A percentile compares a stretch with the other conserved stretches of the same genome.
phyloP scores from a whole-genome alignment of 2,329 filamentous ascomycete genomes.

The Aspergillus sp. region DNA sequence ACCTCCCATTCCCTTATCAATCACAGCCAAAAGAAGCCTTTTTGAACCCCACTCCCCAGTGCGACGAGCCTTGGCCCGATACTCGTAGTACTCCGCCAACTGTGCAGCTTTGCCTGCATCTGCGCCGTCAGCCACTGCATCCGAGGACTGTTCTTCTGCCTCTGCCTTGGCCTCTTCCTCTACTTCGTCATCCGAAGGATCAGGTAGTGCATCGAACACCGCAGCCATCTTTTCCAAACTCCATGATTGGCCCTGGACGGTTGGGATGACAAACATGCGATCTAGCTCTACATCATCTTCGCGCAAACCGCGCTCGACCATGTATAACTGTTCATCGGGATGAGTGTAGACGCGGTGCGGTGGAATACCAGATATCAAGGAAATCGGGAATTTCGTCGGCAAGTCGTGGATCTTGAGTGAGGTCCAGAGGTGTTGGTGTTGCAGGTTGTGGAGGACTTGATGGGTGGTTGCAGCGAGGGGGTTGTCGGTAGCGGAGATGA shows the following conservation, averaged over 20 bases:
- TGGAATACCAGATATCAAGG: slow-evolving; percentile 61
- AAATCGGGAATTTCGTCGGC: slow-evolving; percentile 29
- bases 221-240: slow-evolving; percentile 55
- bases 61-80: slow-evolving; percentile 22
- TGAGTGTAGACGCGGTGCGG: slow-evolving; percentile 62
- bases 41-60: slow-evolving; percentile 50
- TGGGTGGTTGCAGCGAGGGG: slow-evolving; percentile 49
- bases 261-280: slow-evolving; percentile 61
- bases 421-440: slow-evolving; percentile 63
- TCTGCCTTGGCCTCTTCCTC: slow-evolving; percentile 10
- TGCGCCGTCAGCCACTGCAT: slow-evolving; percentile 7
- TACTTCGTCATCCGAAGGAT: slow-evolving; percentile 14
- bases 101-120: slow-evolving; percentile 27
- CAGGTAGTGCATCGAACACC: slow-evolving; percentile 56
- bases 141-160: slow-evolving; percentile 3
- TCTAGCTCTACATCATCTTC: slow-evolving; percentile 50
- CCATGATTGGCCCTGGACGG: slow-evolving; percentile 61
- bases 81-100: slow-evolving; percentile 33
- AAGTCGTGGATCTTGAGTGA: slow-evolving; percentile 53
- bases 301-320: slow-evolving; percentile 53
- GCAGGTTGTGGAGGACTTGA: slow-evolving; percentile 64
- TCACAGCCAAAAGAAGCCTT: slow-evolving; percentile 57
- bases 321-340: slow-evolving; percentile 63
- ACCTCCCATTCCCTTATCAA: slow-evolving; percentile 49
- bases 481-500: slow-evolving; percentile 34